Base-by-base conservation (phyloP, 345 rosid species). In the Eucalyptus sp. region DNA sequence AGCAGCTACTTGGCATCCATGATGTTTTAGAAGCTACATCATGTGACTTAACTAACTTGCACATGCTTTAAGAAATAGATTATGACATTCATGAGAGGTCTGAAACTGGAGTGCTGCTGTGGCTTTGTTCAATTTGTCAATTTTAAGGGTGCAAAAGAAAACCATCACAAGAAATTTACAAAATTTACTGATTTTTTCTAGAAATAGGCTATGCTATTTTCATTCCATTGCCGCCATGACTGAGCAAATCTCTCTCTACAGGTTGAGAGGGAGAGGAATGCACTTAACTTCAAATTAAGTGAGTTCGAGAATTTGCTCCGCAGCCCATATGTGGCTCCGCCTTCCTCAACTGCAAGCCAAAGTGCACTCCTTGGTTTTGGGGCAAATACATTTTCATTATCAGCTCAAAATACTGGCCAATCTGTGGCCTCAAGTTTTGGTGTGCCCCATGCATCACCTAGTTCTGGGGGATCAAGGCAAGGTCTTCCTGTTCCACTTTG, bases 191-290 rank as follows among this genome's bases (percentile, higher is more conserved):
- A 76, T 76, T 37, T 76, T 29, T 76, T 76, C 83, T 76, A 41
- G 83, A 76, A 76, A 76, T 76, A 41, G 13, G 83, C 48, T 41
- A 18, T 20, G 83, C 48, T 41, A 18, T 20, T 76, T 76, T 31
- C n/a, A 80, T 46, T 86, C 49, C 71, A 83, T 88, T 52, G 49
- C 76, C 86, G 46, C 64, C 50, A 22, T 49, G 56, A 60, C 44
- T 20, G 60, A 60, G 85, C 85, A 56, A 64, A 58, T 49, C 49
- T 87, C 51, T 66, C 16, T 68, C 16, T 90, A 52, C 94, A 96
- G 99, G 94, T 96, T 86, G 98, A 94, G 88, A 96, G 94, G 90
- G 98, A 97, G 91, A 94, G 97, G 91, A 94, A 88, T 90, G 88
- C 94, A 87, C 95, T 93, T 12, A 94, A 92, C 68, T 89, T 94